These are phyloP conservation scores for Rutstroemia sydowiana DNA, from an alignment of 2,329 filamentous ascomycete species.

Conservation along the genomic window DNA sequence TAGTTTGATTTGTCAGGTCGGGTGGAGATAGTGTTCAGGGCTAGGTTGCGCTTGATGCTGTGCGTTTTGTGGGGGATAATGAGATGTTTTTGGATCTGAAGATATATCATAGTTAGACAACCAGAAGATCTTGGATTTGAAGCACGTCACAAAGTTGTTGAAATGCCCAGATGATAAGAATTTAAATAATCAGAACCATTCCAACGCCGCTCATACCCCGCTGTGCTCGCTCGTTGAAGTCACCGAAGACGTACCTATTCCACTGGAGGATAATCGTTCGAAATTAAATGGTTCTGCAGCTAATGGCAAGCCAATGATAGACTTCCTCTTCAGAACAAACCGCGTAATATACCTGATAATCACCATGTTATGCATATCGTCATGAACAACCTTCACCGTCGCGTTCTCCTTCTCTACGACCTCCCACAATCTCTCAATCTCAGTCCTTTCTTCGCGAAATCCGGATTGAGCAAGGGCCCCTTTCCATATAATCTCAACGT, in stretches of 20 bases:
- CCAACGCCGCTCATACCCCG: background rate
- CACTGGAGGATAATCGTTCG: background rate
- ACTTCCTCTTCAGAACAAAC: background rate
- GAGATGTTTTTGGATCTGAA: background rate
- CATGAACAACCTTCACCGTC: background rate
- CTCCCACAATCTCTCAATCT: background rate
- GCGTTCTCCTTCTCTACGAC: background rate
- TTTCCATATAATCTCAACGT: background rate
- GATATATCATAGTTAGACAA: background rate
- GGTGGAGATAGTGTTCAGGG: background rate
- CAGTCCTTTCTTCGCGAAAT: background rate
- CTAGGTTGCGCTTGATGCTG: background rate
- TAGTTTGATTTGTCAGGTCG: background rate
- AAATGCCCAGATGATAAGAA: background rate
- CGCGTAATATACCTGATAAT: background rate
- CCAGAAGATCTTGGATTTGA: no score
- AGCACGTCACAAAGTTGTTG: background rate
- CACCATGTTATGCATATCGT: no score
- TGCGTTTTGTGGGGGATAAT: background rate
- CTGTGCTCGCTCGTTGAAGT: background rate
- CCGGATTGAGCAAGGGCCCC: background rate
- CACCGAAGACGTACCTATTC: background rate
- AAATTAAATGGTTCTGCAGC: background rate
- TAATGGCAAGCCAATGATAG: background rate
- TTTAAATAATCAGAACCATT: background rate